Conservation (phyloP, 2,329 filamentous ascomycete genomes). For the Lojkania enalia region DNA sequence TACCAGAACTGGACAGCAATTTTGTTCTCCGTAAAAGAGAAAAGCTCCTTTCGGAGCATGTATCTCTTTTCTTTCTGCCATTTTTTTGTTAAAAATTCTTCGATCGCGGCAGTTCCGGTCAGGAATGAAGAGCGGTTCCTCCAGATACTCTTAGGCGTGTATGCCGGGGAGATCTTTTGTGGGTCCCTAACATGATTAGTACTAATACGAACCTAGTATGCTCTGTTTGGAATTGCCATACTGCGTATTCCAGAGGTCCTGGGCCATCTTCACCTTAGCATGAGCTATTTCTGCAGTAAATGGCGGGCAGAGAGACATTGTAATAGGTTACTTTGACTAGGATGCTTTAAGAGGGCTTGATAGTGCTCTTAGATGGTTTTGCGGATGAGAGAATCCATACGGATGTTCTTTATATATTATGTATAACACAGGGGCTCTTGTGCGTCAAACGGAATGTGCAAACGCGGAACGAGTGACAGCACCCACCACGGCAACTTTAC, state of each 20-base stretch:
- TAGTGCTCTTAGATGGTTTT: too few relatives aligned
- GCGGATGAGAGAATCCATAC: too few relatives aligned
- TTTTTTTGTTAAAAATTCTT: conserved; percentile 69
- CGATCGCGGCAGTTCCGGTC: conserved; percentile 67
- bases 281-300: conserved; percentile 74
- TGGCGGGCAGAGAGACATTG: conserved; percentile 63
- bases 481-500: too few relatives aligned
- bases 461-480: too few relatives aligned
- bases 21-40: conserved; percentile 72
- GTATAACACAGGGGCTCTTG: too few relatives aligned
- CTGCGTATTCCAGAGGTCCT: conserved; percentile 81
- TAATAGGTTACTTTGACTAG: too few relatives aligned
- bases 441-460: too few relatives aligned
- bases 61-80: conserved; percentile 75
- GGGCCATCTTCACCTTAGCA: conserved; percentile 80
- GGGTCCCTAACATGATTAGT: conserved; percentile 59
- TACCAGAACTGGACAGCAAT: conserved; percentile 94
- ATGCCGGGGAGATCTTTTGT: conserved; percentile 63
- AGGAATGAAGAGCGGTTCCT: conserved; percentile 75
- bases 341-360: too few relatives aligned
- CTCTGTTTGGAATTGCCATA: conserved; percentile 48
- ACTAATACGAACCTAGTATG: too few relatives aligned
- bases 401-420: too few relatives aligned
- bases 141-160: conserved; percentile 78
- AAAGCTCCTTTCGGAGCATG: conserved; percentile 78